Conservation (phyloP, 2,329 filamentous ascomycete genomes). For the Pseudocercospora eumusae region DNA sequence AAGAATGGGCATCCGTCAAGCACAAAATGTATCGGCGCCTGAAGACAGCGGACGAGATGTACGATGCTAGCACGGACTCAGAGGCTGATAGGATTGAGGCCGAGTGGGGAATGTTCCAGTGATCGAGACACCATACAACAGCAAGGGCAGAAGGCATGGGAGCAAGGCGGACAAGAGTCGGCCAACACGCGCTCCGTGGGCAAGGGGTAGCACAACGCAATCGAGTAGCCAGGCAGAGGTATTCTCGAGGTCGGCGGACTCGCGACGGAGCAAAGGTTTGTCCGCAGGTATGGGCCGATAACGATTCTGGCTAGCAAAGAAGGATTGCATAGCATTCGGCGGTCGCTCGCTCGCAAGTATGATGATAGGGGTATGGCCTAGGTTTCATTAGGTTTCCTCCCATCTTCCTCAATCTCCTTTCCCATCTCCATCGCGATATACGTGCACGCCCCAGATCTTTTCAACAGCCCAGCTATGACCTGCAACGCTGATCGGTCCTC, state of each 20-base stretch:
- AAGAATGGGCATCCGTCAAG: neutral
- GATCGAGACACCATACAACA: neutral
- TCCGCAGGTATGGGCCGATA: neutral
- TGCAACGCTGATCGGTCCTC: slow-evolving; percentile 39
- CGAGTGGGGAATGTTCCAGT: neutral
- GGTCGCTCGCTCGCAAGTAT: neutral
- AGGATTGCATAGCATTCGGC: neutral
- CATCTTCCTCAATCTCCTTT: slow-evolving; percentile 31
- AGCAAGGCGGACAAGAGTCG: neutral
- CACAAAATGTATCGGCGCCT: neutral
- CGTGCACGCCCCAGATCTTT: slow-evolving; percentile 38
- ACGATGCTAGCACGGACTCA: neutral
- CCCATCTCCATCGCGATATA: slow-evolving; percentile 32
- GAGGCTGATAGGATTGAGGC: neutral
- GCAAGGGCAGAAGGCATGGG: neutral
- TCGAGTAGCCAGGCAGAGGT: neutral
- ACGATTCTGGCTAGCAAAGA: neutral
- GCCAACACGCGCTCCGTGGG: neutral
- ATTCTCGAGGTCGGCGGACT: neutral
- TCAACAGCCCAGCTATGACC: slow-evolving; percentile 41
- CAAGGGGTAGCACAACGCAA: neutral
- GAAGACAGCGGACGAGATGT: neutral
- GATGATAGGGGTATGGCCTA: neutral
- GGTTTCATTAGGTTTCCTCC: neutral
- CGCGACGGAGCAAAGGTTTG: neutral